Percentiles rank a stretch among this genome's conserved stretches.
phyloP scores from a whole-genome alignment of 495 filamentous ascomycete species.

The Penicillium atrosanguineum region DNA sequence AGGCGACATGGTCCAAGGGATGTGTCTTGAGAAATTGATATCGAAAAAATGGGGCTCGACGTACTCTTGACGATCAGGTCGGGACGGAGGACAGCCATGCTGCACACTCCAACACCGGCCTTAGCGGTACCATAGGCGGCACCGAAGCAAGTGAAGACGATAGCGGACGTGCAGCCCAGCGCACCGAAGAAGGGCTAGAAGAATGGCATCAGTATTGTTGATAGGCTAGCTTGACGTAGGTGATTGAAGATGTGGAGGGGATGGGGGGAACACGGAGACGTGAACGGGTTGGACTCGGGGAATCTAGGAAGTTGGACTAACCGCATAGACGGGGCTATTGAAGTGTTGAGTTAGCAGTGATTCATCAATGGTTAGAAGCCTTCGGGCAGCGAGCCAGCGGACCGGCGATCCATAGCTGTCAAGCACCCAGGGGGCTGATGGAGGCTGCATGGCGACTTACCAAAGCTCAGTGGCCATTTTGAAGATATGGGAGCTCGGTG shows the following conservation, averaged over 20 bases:
- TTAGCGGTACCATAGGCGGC: conserved; percentile 99
- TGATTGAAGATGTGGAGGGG: conserved; percentile 11
- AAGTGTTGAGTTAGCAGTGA: conserved; percentile 38
- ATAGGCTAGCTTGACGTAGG: background rate
- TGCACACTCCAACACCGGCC: conserved; percentile 96
- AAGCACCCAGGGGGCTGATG: conserved; percentile 33
- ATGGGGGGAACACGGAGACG: conserved; percentile 18
- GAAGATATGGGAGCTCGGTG: conserved; percentile 18
- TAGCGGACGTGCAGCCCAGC: conserved; percentile 97
- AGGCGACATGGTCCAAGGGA: background rate
- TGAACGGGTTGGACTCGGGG: conserved; percentile 6
- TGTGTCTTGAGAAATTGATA: background rate
- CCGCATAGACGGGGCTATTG: conserved; percentile 93
- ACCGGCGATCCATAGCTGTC: conserved; percentile 26
- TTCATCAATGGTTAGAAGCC: conserved; percentile 14
- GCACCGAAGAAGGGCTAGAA: conserved; percentile 96
- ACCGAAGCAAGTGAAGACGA: conserved; percentile 98
- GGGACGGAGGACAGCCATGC: conserved; percentile 96
- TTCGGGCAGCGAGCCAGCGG: conserved; percentile 14
- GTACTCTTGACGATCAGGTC: conserved; percentile 99
- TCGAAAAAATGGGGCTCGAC: conserved; percentile 27
- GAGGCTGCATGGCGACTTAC: conserved; percentile 47
- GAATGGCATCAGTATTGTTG: conserved; percentile 25
- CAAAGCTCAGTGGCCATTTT: conserved; percentile 66
- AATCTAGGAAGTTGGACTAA: conserved; percentile 56